Conservation (phyloP, 1,284 basidiomycete genomes). For the Cryptococcus sp. region DNA sequence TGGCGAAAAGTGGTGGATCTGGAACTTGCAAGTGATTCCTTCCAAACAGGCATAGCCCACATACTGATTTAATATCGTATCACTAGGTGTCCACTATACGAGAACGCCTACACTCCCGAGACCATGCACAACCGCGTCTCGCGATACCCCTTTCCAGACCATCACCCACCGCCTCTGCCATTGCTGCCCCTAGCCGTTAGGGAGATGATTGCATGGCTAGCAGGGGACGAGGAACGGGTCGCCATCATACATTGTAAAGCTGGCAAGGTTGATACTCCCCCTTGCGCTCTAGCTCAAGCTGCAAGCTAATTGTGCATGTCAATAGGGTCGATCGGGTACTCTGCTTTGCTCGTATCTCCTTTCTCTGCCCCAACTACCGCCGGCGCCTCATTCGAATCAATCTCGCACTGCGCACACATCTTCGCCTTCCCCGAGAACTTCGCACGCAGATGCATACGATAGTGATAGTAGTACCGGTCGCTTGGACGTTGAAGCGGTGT, state of each 20-base stretch:
- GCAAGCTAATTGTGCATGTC: neutral
- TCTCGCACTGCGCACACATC: constrained; percentile 30
- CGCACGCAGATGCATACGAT: too few species aligned
- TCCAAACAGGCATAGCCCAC: neutral
- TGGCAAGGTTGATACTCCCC: constrained; percentile 40
- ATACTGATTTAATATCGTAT: neutral
- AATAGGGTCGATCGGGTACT: constrained; percentile 73
- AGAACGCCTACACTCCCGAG: constrained; percentile 55
- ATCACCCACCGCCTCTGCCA: constrained; percentile 81
- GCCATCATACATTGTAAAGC: constrained; percentile 90
- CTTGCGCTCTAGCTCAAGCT: neutral
- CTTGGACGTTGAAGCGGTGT: too few species aligned
- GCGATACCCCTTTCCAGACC: constrained; percentile 84
- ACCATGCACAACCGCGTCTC: constrained; percentile 64
- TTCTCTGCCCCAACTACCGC: constrained; percentile 59
- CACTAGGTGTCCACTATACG: constrained; percentile 62
- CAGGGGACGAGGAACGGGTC: constrained; percentile 66
- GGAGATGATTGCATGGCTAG: constrained; percentile 77
- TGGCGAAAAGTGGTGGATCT: constrained; percentile 75
- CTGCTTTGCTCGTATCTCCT: constrained; percentile 77
- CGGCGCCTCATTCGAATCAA: constrained; percentile 58
- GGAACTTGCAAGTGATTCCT: constrained; percentile 64
- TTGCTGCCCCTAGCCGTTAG: constrained; percentile 73
- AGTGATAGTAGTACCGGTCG: too few species aligned
- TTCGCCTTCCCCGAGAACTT: too few species aligned